Evolutionary conservation across 2,329 filamentous ascomycete species (phyloP).

Genomic region (Pseudogymnoascus pannorum): DNA sequence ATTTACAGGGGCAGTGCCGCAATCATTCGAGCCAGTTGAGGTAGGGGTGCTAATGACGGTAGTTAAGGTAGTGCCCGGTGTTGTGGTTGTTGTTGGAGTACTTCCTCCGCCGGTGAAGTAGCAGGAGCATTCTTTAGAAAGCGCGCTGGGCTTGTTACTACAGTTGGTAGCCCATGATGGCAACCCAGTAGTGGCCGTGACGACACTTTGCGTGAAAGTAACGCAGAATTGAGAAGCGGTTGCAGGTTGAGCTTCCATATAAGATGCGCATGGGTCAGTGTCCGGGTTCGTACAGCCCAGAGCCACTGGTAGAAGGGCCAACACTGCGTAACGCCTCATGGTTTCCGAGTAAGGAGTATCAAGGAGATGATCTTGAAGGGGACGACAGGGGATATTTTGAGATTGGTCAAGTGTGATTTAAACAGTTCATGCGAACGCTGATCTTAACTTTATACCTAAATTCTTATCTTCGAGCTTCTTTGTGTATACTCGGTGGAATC

Average conservation of each 20-base stretch:
- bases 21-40: not conserved
- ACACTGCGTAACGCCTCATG: not conserved
- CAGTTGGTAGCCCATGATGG: slow-evolving; percentile 27
- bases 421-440: slow-evolving; percentile 5
- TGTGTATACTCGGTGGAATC: not conserved
- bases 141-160: slow-evolving; percentile 22
- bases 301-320: not conserved
- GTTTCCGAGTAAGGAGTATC: slow-evolving; percentile 1
- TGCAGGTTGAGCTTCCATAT: slow-evolving; percentile 1
- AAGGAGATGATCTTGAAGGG: not conserved
- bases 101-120: slow-evolving; percentile 22
- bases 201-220: slow-evolving; percentile 12
- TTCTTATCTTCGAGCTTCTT: not conserved
- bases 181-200: slow-evolving; percentile 24
- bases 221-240: slow-evolving; percentile 12
- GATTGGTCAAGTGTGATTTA: not conserved
- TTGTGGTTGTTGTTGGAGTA: slow-evolving; percentile 16
- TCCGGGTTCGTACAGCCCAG: not conserved
- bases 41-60: slow-evolving; percentile 13
- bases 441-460: slow-evolving; percentile 1
- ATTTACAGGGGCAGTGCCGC: not conserved
- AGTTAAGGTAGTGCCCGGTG: slow-evolving; percentile 16
- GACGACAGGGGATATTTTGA: not conserved
- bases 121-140: slow-evolving; percentile 29
- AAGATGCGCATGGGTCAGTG: not conserved